Evolutionary conservation across 2,329 filamentous ascomycete species (phyloP).

Genomic region (Cladophialophora immunda): DNA sequence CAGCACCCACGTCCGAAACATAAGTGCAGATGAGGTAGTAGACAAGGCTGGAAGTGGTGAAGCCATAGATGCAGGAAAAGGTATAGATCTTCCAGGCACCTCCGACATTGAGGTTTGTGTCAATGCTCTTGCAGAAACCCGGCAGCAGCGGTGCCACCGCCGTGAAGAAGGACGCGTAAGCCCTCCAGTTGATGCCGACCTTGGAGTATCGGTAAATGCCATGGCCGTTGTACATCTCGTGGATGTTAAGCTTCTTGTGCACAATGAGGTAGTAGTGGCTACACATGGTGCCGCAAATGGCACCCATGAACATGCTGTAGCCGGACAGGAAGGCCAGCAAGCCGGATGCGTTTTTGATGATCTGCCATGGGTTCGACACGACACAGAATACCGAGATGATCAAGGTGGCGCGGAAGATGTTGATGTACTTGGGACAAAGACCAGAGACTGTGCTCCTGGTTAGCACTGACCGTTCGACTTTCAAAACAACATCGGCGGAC

Average conservation of each 20-base stretch:
- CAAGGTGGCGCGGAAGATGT: slow-evolving; percentile 78
- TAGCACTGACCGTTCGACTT: background rate
- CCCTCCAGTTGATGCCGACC: slow-evolving; percentile 48
- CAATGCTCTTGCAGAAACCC: slow-evolving; percentile 50
- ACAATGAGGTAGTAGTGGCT: slow-evolving; percentile 55
- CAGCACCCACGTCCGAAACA: slow-evolving; percentile 47
- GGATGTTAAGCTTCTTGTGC: slow-evolving; percentile 51
- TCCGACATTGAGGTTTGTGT: slow-evolving; percentile 48
- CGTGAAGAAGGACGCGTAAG: slow-evolving; percentile 46
- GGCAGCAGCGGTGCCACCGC: slow-evolving; percentile 46
- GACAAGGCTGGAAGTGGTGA: slow-evolving; percentile 46
- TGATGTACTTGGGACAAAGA: slow-evolving; percentile 79
- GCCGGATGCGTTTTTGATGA: slow-evolving; percentile 41
- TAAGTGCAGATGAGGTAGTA: slow-evolving; percentile 53
- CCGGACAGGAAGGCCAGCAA: slow-evolving; percentile 41
- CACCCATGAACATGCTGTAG: slow-evolving; percentile 49
- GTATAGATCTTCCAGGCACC: slow-evolving; percentile 53
- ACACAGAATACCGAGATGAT: slow-evolving; percentile 52
- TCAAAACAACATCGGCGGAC: background rate
- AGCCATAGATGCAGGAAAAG: slow-evolving; percentile 55
- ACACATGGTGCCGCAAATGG: slow-evolving; percentile 54
- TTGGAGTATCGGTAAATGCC: slow-evolving; percentile 53
- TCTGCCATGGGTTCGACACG: slow-evolving; percentile 48
- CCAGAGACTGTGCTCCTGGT: slow-evolving; percentile 67
- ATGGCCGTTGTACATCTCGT: slow-evolving; percentile 50